Conservation (phyloP, 306 rosid genomes). For the Corylus heterophylla region DNA sequence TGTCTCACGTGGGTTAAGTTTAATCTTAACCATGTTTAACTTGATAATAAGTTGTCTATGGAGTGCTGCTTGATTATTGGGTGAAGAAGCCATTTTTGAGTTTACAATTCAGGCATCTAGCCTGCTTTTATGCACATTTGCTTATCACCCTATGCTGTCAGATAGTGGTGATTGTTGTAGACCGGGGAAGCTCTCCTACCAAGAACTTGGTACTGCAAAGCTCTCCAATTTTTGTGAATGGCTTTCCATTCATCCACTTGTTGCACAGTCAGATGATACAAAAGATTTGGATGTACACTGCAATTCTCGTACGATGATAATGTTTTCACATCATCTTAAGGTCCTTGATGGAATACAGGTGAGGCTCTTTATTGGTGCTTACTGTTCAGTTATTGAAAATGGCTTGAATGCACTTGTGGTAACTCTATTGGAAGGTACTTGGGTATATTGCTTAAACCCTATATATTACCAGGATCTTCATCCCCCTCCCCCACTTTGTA, state of each 20-base stretch:
- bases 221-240: constrained; percentile 86
- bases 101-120: constrained; percentile 20
- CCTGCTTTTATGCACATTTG: background rate
- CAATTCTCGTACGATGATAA: constrained; percentile 70
- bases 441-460: background rate
- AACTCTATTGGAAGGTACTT: background rate
- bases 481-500: background rate
- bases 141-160: constrained; percentile 18
- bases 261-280: constrained; percentile 53
- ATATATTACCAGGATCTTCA: background rate
- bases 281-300: constrained; percentile 38
- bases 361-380: constrained; percentile 27
- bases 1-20: background rate
- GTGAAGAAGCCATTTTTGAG: constrained; percentile 13
- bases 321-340: constrained; percentile 93
- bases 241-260: constrained; percentile 83
- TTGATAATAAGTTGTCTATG: background rate
- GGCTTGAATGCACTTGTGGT: background rate
- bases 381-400: constrained; percentile 23
- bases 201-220: constrained; percentile 88
- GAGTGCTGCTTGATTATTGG: background rate
- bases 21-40: background rate
- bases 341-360: constrained; percentile 95
- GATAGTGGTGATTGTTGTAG: constrained; percentile 26
- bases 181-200: constrained; percentile 63